A percentile compares a stretch with the other conserved stretches of the same genome.
These are phyloP conservation scores for Vickermania spadyakhi DNA, from an alignment of 208 protist genomes.

Conservation along the genomic window DNA sequence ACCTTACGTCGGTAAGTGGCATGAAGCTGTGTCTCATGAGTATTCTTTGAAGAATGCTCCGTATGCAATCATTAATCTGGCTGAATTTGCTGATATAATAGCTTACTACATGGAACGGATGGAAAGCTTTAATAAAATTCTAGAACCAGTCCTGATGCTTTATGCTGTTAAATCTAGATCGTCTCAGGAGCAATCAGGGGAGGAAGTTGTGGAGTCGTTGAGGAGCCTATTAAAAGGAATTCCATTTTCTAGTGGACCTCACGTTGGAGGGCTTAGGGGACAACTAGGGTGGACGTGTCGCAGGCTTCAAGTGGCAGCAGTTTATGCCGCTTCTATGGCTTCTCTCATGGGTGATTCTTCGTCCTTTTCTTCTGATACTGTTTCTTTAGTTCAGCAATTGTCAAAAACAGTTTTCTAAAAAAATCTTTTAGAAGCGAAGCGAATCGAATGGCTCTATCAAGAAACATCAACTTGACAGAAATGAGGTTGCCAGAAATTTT, in stretches of 20 bases:
- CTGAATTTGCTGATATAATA: slow-evolving; percentile 66
- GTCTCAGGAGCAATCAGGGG: not conserved
- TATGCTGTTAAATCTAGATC: not conserved
- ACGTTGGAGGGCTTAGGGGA: slow-evolving; percentile 19
- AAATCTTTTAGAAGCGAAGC: not conserved
- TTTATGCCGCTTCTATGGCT: slow-evolving; percentile 39
- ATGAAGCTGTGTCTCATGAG: slow-evolving; percentile 49
- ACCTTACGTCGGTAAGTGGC: slow-evolving; percentile 30
- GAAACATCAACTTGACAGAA: too few species aligned
- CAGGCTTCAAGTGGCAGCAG: slow-evolving; percentile 28
- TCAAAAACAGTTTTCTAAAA: slow-evolving; percentile 3
- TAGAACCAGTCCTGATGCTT: slow-evolving; percentile 13
- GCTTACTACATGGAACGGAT: slow-evolving; percentile 70
- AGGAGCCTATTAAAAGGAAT: slow-evolving; percentile 36
- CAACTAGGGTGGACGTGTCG: slow-evolving; percentile 40
- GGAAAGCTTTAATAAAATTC: slow-evolving; percentile 23
- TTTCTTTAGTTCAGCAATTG: slow-evolving; percentile 13
- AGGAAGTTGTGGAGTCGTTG: slow-evolving; percentile 23
- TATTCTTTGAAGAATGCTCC: slow-evolving; percentile 51
- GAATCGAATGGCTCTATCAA: too few species aligned
- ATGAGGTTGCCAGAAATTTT: too few species aligned
- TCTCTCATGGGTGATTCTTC: slow-evolving; percentile 64
- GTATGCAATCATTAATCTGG: slow-evolving; percentile 43
- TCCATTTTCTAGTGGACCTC: slow-evolving; percentile 59
- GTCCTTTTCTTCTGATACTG: slow-evolving; percentile 29